Conservation (phyloP, 306 rosid species). For the Cucurbita pepo region DNA sequence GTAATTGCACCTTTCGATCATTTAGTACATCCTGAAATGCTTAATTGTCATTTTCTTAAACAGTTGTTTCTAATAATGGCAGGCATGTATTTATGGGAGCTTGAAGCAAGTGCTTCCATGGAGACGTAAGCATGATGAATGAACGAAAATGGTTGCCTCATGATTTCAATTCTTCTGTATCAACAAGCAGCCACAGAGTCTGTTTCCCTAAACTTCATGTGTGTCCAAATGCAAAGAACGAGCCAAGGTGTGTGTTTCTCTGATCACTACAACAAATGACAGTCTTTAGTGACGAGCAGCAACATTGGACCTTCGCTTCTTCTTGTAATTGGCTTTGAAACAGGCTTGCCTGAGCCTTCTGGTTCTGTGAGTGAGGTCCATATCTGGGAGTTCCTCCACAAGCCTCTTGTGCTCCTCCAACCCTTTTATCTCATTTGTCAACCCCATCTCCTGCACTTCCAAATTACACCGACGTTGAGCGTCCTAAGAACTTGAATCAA, state of each 20-base stretch:
- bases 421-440: constrained; percentile 28
- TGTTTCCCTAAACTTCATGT: too few species aligned
- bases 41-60: background rate
- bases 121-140: background rate
- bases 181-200: too few species aligned
- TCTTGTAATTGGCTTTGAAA: constrained; percentile 60
- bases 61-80: constrained; percentile 10
- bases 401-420: constrained; percentile 42
- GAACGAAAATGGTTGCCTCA: background rate
- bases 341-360: constrained; percentile 68
- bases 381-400: constrained; percentile 34
- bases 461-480: too few species aligned
- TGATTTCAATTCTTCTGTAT: background rate
- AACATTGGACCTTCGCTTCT: constrained; percentile 18
- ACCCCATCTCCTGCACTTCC: constrained; percentile 43
- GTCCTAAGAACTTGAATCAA: too few species aligned
- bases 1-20: too few species aligned
- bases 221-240: too few species aligned
- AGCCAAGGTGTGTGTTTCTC: background rate
- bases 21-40: background rate
- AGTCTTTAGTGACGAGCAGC: background rate
- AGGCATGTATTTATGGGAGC: constrained; percentile 22
- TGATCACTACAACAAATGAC: background rate
- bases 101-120: constrained; percentile 6
- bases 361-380: constrained; percentile 29